phyloP scores from a whole-genome alignment of 148 eudicot species.

The Fagopyrum esculentum region DNA sequence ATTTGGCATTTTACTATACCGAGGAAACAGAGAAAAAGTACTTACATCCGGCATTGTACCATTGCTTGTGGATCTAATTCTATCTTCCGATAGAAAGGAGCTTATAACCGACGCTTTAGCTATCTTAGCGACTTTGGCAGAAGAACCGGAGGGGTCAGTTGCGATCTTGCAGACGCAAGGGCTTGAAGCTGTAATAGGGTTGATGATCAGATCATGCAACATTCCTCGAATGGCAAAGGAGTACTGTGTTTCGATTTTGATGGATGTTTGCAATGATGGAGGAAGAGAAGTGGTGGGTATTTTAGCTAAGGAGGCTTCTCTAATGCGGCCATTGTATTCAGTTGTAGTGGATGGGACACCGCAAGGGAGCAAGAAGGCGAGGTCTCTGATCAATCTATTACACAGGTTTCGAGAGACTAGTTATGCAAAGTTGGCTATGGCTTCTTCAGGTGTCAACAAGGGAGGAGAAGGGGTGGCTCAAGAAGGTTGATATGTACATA shows the following conservation, averaged over 20 bases:
- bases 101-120: slow-evolving; percentile 48
- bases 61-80: slow-evolving; percentile 27
- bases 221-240: slow-evolving; percentile 47
- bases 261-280: slow-evolving; percentile 38
- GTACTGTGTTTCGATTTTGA: slow-evolving; percentile 53
- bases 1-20: slow-evolving; percentile 44
- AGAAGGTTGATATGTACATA: slow-evolving; percentile 5
- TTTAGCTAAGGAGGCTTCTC: slow-evolving; percentile 36
- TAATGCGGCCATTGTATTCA: slow-evolving; percentile 46
- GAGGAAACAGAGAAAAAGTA: slow-evolving; percentile 35
- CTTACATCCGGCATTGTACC: slow-evolving; percentile 48
- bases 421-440: background rate
- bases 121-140: slow-evolving; percentile 47
- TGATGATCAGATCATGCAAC: slow-evolving; percentile 24
- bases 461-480: slow-evolving; percentile 6
- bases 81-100: slow-evolving; percentile 30
- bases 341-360: slow-evolving; percentile 47
- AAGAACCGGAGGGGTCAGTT: slow-evolving; percentile 42
- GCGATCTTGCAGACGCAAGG: slow-evolving; percentile 32
- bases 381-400: slow-evolving; percentile 44
- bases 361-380: slow-evolving; percentile 48
- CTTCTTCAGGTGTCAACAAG: background rate
- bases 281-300: slow-evolving; percentile 37
- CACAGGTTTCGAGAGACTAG: slow-evolving; percentile 23
- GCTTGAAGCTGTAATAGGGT: slow-evolving; percentile 20